Evolutionary conservation across 352 stramenopile genomes (phyloP), one percentile per base, ranked within the genome.

Genomic region (Phytophthora cryptogea): DNA sequence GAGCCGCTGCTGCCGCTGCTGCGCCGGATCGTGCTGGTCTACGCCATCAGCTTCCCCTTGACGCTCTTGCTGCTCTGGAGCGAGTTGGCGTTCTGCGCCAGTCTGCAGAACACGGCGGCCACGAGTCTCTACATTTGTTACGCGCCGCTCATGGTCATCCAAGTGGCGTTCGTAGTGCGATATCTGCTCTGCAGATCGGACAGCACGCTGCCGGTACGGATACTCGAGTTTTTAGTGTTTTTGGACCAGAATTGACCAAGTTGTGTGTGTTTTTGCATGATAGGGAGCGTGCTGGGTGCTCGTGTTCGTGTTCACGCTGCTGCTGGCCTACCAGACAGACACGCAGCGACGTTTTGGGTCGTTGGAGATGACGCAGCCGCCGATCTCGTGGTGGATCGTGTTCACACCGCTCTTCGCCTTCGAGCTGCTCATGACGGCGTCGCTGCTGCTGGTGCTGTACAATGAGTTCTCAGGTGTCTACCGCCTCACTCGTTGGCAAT

Each of bases 101-200:
- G 82, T 36, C 57, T 94, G 16, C 66, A 85, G 50, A 66, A 90
- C 46, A 54, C 63, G 16, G 48, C 68, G 2, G 65, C 65, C n/a
- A 87, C 80, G 1, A 89, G 78, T 43, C 58, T 92, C 11, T 94
- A 94, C 55, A 71, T 92, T 40, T 90, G 83, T 52, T 94, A 86
- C 59, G 80, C 81, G 31, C 85, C 85, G 36, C 58, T 92, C 14
- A 80, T 94, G 74, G 73, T 90, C 28, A 92, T 94, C 49, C 83
- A 94, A 62, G 74, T 88, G 41, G 81, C 80, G 9, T 92, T 90
- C 63, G 74, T 94, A 17, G 74, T 92, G 8, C 75, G 85, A 16
- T 94, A 94, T 56, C 58, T 94, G 49, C 78, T 94, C 23, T 94
- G 85, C 31, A 72, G 83, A 45, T 88, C 85, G 7, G 77, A 90